Evolutionary conservation across 805 yeast genomes (phyloP).

Genomic region (Ogataea kodamae): DNA sequence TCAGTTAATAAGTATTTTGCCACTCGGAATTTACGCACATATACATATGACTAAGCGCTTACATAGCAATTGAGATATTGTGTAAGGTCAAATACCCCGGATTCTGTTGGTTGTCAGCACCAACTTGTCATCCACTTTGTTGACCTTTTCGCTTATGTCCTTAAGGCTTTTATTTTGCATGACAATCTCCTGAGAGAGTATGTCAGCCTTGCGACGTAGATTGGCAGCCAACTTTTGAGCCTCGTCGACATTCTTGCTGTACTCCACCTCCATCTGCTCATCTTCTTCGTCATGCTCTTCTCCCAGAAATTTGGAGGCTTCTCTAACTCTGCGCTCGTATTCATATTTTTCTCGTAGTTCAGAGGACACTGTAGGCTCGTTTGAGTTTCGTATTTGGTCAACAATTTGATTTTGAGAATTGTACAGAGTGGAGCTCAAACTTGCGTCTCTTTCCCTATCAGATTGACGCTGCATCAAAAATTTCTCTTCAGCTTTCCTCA

Average conservation of each 20-base stretch:
- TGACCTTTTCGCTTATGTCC: conserved; percentile 79
- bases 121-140: conserved; percentile 76
- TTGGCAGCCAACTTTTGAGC: conserved; percentile 66
- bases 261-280: conserved; percentile 86
- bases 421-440: conserved; percentile 26
- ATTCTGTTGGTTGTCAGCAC: conserved; percentile 31
- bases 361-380: conserved; percentile 19
- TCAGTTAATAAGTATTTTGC: conserved; percentile 10
- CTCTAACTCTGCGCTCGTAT: conserved; percentile 49
- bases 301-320: conserved; percentile 70
- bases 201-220: conserved; percentile 66
- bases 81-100: conserved; percentile 27
- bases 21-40: conserved; percentile 11
- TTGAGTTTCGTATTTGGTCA: conserved; percentile 47
- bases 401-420: conserved; percentile 27
- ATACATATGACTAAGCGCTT: conserved; percentile 3
- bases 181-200: conserved; percentile 74
- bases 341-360: conserved; percentile 42
- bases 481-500: conserved; percentile 68
- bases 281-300: conserved; percentile 86
- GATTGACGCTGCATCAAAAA: conserved; percentile 47
- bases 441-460: conserved; percentile 30
- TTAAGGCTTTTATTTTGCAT: conserved; percentile 72
- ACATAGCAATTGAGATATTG: not conserved
- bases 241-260: conserved; percentile 78